These are phyloP conservation scores for Rosa multiflora DNA, from an alignment of 306 rosid species.

Conservation along the genomic window DNA sequence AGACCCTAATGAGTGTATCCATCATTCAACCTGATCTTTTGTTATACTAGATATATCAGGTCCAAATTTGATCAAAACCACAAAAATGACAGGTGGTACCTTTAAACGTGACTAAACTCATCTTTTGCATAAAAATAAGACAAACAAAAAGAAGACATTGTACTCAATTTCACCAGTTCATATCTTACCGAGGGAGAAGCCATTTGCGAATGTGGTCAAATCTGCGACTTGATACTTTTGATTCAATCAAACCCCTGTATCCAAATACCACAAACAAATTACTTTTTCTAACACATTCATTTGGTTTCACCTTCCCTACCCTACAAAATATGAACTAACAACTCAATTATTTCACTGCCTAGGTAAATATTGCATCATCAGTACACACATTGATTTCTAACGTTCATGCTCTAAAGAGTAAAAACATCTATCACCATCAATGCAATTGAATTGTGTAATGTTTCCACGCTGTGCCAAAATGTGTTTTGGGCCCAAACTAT, in stretches of 20 bases:
- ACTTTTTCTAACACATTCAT: not conserved
- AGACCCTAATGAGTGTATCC: not conserved
- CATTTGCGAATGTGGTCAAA: slow-evolving; percentile 43
- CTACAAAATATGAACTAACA: not conserved
- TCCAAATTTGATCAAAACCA: slow-evolving; percentile 8
- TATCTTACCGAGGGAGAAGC: slow-evolving; percentile 57
- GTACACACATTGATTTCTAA: not conserved
- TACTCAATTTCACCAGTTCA: not conserved
- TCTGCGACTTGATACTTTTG: not conserved
- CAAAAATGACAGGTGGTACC: not conserved
- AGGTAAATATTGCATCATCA: not conserved
- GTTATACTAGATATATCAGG: not conserved
- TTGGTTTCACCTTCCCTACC: not conserved
- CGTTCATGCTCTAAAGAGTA: slow-evolving; percentile 4
- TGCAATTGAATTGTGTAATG: not conserved
- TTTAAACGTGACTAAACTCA: not conserved
- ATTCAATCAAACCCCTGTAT: slow-evolving; percentile 15
- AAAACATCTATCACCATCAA: not conserved
- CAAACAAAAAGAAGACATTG: no score
- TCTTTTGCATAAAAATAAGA: not conserved
- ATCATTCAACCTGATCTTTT: not conserved
- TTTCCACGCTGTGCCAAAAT: not conserved
- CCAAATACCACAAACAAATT: slow-evolving; percentile 14
- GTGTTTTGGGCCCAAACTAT: not conserved
- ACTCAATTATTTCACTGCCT: not conserved